These are phyloP conservation scores for Musa schizocarpa DNA, from an alignment of 176 grass and related monocot species.

Conservation along the genomic window DNA sequence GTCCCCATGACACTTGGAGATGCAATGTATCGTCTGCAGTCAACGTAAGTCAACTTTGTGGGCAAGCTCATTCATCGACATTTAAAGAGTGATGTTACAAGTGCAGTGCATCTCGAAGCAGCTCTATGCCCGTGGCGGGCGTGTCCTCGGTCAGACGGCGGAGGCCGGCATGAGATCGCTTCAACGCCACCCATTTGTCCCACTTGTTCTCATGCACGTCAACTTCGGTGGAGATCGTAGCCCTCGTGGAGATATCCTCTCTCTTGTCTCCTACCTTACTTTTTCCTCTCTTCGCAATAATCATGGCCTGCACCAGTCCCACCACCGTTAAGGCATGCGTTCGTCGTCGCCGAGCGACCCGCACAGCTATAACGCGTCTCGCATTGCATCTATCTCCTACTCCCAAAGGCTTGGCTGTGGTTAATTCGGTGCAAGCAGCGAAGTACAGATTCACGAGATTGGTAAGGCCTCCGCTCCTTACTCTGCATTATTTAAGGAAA, in stretches of 20 bases:
- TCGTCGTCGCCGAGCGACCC: not conserved
- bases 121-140: too few relatives aligned
- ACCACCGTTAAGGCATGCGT: not conserved
- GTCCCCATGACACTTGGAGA: too few relatives aligned
- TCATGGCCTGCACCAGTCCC: not conserved
- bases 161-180: too few relatives aligned
- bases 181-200: not conserved
- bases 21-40: too few relatives aligned
- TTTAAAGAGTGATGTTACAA: too few relatives aligned
- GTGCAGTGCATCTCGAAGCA: too few relatives aligned
- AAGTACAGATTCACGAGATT: too few relatives aligned
- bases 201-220: slow-evolving; percentile 6
- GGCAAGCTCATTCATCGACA: too few relatives aligned
- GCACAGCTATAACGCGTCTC: not conserved
- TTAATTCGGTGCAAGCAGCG: not conserved
- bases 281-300: not conserved
- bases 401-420: not conserved
- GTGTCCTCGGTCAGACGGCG: too few relatives aligned
- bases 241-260: not conserved
- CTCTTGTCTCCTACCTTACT: not conserved
- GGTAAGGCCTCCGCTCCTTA: too few relatives aligned
- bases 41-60: too few relatives aligned
- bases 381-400: not conserved
- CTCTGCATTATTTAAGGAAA: too few relatives aligned
- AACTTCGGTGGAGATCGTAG: not conserved